Percentiles rank a stretch among this genome's conserved stretches.
These are phyloP conservation scores for Dothistroma pini DNA, from an alignment of 2,329 filamentous ascomycete species.

Conservation along the genomic window DNA sequence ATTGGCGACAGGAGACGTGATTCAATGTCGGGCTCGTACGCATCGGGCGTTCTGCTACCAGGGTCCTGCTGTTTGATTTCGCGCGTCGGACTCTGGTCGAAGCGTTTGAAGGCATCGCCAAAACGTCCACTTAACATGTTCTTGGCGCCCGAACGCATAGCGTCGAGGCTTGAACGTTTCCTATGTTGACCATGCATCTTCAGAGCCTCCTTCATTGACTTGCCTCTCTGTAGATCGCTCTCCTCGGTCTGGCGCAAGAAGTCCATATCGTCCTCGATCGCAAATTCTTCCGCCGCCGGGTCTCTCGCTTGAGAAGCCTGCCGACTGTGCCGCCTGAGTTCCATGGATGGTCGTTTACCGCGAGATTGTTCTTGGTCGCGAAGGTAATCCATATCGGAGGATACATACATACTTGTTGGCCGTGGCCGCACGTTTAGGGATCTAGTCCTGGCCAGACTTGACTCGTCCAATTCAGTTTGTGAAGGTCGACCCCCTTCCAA, in stretches of 20 bases:
- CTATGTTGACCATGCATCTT: constrained; percentile 57
- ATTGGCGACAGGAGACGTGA: constrained; percentile 60
- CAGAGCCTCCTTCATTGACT: constrained; percentile 12
- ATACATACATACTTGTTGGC: constrained; percentile 78
- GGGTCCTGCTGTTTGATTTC: constrained; percentile 15
- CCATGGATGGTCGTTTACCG: constrained; percentile 32
- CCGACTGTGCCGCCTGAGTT: constrained; percentile 30
- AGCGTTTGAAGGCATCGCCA: constrained; percentile 88
- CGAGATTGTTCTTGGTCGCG: constrained; percentile 62
- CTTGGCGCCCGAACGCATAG: constrained; percentile 59
- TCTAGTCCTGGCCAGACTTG: constrained; percentile 53
- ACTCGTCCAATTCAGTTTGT: constrained; percentile 58
- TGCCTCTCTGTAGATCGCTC: constrained; percentile 43
- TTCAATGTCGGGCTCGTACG: constrained; percentile 20
- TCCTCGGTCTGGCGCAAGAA: constrained; percentile 74
- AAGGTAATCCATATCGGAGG: constrained; percentile 77
- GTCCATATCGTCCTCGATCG: constrained; percentile 75
- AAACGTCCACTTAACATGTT: constrained; percentile 83
- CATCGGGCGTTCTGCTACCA: constrained; percentile 20
- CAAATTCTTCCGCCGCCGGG: constrained; percentile 55
- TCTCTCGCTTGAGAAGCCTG: constrained; percentile 35
- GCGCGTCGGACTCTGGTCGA: constrained; percentile 54
- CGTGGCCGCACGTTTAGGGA: constrained; percentile 65
- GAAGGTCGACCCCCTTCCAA: constrained; percentile 67
- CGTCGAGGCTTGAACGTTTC: constrained; percentile 70